Conservation (phyloP, 495 filamentous ascomycete genomes). For the Xylaria bambusicola region DNA sequence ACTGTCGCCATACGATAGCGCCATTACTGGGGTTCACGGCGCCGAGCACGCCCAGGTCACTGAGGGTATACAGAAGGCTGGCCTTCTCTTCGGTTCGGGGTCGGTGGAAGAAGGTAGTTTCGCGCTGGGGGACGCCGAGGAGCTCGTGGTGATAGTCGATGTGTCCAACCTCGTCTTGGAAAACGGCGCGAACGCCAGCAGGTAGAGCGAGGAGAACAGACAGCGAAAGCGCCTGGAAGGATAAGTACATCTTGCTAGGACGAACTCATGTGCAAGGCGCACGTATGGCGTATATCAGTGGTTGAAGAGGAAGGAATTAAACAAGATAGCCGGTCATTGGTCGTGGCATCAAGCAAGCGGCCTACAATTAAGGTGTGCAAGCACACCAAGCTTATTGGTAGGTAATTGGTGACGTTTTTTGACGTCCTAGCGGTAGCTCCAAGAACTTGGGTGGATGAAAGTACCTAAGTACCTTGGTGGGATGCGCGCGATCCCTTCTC, state of each 20-base stretch:
- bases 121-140: slow-evolving; percentile 74
- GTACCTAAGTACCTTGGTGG: not conserved
- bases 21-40: slow-evolving; percentile 89
- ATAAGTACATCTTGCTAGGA: slow-evolving; percentile 28
- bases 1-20: slow-evolving; percentile 81
- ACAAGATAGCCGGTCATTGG: slow-evolving; percentile 7
- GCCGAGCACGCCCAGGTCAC: slow-evolving; percentile 76
- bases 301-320: not conserved
- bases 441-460: too few species aligned
- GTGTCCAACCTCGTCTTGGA: slow-evolving; percentile 85
- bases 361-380: not conserved
- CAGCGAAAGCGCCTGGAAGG: slow-evolving; percentile 26
- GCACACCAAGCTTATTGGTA: too few species aligned
- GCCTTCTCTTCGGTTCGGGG: slow-evolving; percentile 79
- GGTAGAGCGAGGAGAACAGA: slow-evolving; percentile 40
- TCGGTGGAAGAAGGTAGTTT: slow-evolving; percentile 92
- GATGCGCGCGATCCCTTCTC: too few species aligned
- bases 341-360: slow-evolving; percentile 7
- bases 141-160: slow-evolving; percentile 93
- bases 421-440: too few species aligned
- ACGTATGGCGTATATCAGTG: not conserved
- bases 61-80: slow-evolving; percentile 87
- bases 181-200: slow-evolving; percentile 64
- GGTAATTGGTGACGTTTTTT: slow-evolving; percentile 13
- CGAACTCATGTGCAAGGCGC: slow-evolving; percentile 17